Evolutionary conservation across 768 basidiomycete genomes (phyloP).

Genomic region (Rhodotorula babjevae): DNA sequence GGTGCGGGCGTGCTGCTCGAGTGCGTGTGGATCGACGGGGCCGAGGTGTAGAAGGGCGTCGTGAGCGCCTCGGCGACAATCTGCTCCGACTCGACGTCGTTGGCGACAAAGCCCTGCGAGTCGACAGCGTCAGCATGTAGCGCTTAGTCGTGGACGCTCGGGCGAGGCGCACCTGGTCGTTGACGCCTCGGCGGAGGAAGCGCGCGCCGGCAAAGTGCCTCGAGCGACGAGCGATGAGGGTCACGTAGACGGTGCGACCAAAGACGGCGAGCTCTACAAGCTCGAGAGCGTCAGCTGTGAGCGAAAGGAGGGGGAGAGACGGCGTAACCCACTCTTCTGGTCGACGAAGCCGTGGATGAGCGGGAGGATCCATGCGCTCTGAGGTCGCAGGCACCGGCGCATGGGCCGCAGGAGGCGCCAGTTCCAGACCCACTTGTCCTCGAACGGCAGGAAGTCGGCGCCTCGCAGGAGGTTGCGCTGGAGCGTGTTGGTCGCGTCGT

Average conservation of each 20-base stretch:
- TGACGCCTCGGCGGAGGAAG: constrained; percentile 88
- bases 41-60: constrained; percentile 59
- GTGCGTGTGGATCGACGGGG: not conserved
- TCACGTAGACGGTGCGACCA: constrained; percentile 83
- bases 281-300: rapidly evolving
- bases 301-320: no score
- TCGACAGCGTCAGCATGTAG: constrained; percentile 11
- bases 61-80: constrained; percentile 86
- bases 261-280: constrained; percentile 77
- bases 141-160: not conserved
- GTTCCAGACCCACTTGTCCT: constrained; percentile 92
- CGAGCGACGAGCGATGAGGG: constrained; percentile 88
- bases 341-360: constrained; percentile 94
- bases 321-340: constrained; percentile 87
- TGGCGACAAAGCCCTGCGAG: constrained; percentile 86
- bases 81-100: constrained; percentile 98
- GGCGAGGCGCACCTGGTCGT: constrained; percentile 65
- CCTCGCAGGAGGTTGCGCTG: constrained; percentile 67
- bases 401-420: constrained; percentile 72
- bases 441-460: constrained; percentile 54
- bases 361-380: constrained; percentile 79
- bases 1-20: not conserved
- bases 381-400: constrained; percentile 54
- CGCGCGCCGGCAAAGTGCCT: constrained; percentile 93
- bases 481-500: constrained; percentile 91